These are phyloP conservation scores for Boletus rubropictus DNA, from an alignment of 768 basidiomycete species.

Conservation along the genomic window DNA sequence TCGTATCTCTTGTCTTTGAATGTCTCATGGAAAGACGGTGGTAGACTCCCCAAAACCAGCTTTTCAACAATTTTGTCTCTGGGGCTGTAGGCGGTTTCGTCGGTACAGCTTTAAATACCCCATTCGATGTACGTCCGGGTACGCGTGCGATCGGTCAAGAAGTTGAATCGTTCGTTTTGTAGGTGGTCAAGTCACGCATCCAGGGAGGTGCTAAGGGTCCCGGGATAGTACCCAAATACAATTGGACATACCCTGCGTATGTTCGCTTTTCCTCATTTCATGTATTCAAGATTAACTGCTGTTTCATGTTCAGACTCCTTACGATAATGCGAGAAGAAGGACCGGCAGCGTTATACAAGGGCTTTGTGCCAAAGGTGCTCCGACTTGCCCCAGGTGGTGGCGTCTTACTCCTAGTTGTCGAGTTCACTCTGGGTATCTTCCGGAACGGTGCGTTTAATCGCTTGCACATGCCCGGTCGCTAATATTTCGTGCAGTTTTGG, in stretches of 20 bases:
- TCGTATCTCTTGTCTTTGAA: background rate
- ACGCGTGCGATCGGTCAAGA: background rate
- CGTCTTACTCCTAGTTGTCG: conserved; percentile 88
- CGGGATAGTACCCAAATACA: conserved; percentile 80
- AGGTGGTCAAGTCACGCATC: conserved; percentile 96
- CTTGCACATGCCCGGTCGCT: background rate
- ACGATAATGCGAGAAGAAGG: conserved; percentile 88
- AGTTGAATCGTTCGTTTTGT: conserved; percentile 1
- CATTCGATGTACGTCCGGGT: conserved; percentile 46
- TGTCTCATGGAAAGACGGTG: background rate
- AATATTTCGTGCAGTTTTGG: conserved; percentile 19
- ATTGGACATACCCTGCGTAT: conserved; percentile 89
- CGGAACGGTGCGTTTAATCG: conserved; percentile 47
- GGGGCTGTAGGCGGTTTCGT: conserved; percentile 86
- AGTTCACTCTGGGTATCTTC: conserved; percentile 74
- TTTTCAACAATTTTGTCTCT: conserved; percentile 90
- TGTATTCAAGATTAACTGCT: background rate
- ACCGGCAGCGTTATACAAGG: conserved; percentile 81
- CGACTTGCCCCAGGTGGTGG: conserved; percentile 95
- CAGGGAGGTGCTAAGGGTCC: conserved; percentile 65
- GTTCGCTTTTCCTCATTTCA: conserved; percentile 8
- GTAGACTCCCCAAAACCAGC: conserved; percentile 59
- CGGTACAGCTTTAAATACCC: conserved; percentile 89
- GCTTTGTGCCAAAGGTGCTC: conserved; percentile 92
- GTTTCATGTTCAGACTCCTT: conserved; percentile 43